phyloP scores from a whole-genome alignment of 306 rosid genomes.

The Medicago truncatula region MtrunA17r5.0-ANR NC_053042.1:50549001-50549500 shows the following conservation, averaged over 20 bases:
- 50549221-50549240: too few relatives aligned
- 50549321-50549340: not conserved
- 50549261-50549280: not conserved
- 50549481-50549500: not conserved
- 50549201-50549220: too few relatives aligned
- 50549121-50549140: too few relatives aligned
- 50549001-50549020: not conserved
- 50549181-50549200: not conserved
- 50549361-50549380: not conserved
- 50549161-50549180: not conserved
- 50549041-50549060: not conserved
- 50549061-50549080: not conserved
- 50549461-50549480: not conserved
- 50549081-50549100: not conserved
- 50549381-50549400: not conserved
- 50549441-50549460: conserved; percentile 24
- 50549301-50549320: not conserved
- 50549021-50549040: not conserved
- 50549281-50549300: not conserved
- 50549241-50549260: not conserved
- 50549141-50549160: not conserved
- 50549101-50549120: too few relatives aligned
- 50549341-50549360: not conserved
- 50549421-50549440: not conserved
- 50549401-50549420: conserved; percentile 10